Percentiles rank a stretch among this genome's conserved stretches.
Evolutionary conservation across 2,329 filamentous ascomycete species (phyloP).

Genomic region (Corniculantispora saksenae): DNA sequence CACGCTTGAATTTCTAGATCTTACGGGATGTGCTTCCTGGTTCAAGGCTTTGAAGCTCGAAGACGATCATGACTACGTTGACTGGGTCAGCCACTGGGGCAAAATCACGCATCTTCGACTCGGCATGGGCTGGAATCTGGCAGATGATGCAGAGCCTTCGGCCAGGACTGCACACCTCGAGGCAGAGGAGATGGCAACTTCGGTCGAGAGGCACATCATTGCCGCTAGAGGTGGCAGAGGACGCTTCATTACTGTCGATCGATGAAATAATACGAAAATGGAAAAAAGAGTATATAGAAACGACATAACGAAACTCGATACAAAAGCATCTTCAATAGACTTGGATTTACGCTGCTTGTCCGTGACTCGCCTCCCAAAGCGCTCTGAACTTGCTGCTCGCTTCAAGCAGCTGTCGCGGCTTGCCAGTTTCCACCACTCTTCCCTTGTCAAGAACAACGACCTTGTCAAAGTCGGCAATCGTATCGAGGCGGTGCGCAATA

Average conservation of each 20-base stretch:
- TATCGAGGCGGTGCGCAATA: conserved; percentile 43
- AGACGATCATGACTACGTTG: conserved; percentile 49
- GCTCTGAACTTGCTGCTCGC: conserved; percentile 26
- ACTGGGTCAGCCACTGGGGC: conserved; percentile 57
- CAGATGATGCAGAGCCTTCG: conserved; percentile 34
- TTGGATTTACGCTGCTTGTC: not conserved
- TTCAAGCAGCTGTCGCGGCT: conserved; percentile 27
- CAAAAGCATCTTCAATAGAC: not conserved
- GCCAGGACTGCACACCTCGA: conserved; percentile 37
- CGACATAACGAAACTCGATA: not conserved
- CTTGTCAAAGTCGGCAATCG: conserved; percentile 40
- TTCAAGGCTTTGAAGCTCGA: conserved; percentile 46
- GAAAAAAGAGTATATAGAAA: not conserved
- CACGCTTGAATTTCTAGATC: conserved; percentile 60
- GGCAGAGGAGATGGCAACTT: conserved; percentile 39
- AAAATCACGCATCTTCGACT: conserved; percentile 51
- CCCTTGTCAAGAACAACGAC: conserved; percentile 32
- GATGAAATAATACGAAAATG: conserved; percentile 25
- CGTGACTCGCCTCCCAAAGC: conserved; percentile 32
- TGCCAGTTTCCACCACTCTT: conserved; percentile 28
- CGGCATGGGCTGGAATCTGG: conserved; percentile 44
- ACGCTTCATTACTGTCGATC: conserved; percentile 50
- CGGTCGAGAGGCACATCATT: conserved; percentile 51
- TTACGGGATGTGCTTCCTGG: conserved; percentile 62
- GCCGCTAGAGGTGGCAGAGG: conserved; percentile 49